These are phyloP conservation scores for Phaffia tasmanica DNA, from an alignment of 768 basidiomycete species.

Conservation along the genomic window DNA sequence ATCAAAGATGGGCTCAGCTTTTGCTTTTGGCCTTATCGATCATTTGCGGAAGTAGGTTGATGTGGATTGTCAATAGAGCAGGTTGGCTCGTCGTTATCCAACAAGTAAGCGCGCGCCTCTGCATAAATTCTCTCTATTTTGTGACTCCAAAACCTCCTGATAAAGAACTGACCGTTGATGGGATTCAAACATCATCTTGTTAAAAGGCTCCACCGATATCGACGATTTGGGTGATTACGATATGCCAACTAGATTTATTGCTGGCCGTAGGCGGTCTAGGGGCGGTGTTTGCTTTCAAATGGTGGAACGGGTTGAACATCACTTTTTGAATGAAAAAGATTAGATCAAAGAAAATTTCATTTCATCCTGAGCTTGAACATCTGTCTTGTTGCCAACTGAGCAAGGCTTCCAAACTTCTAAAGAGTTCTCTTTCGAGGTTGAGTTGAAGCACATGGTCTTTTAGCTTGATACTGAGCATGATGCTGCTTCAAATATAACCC, in stretches of 20 bases:
- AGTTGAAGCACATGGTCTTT: too few species aligned
- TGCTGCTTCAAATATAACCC: too few species aligned
- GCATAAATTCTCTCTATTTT: not conserved
- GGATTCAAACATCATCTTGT: not conserved
- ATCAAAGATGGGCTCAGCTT: constrained; percentile 2
- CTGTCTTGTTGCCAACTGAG: too few species aligned
- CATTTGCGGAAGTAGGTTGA: constrained; percentile 7
- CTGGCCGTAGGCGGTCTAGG: constrained; percentile 14
- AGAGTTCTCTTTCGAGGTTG: too few species aligned
- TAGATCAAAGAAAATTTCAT: too few species aligned
- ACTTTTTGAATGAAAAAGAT: constrained; percentile 1
- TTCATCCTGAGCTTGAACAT: too few species aligned
- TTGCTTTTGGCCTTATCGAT: constrained; percentile 1
- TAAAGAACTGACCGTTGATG: not conserved
- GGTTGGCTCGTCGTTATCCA: constrained; percentile 19
- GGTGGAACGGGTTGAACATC: constrained; percentile 19
- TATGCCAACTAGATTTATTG: constrained; percentile 15
- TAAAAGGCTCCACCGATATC: constrained; percentile 19
- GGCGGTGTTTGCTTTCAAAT: constrained; percentile 9
- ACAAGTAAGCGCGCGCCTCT: constrained; percentile 9
- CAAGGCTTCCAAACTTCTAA: too few species aligned
- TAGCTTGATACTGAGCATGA: too few species aligned
- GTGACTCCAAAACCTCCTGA: not conserved
- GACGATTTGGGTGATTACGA: constrained; percentile 23
- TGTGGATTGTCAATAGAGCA: constrained; percentile 24